phyloP scores from a whole-genome alignment of 768 basidiomycete species.

The Phaeotremella fagi region DNA sequence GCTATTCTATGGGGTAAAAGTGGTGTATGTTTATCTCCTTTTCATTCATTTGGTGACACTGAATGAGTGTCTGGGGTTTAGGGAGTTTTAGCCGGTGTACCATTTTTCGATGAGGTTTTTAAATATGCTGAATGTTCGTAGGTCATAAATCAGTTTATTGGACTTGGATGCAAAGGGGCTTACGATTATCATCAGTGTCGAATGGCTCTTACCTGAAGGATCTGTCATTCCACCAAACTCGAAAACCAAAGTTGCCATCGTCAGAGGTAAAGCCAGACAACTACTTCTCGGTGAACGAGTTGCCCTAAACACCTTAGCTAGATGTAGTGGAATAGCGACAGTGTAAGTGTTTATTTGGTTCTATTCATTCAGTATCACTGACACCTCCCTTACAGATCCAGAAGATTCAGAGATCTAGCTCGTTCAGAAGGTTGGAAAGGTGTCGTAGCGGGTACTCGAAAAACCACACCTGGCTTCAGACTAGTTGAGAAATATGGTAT shows the following conservation, averaged over 20 bases:
- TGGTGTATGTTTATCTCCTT: slow-evolving; percentile 53
- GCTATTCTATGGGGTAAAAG: slow-evolving; percentile 91
- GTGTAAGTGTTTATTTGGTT: slow-evolving; percentile 56
- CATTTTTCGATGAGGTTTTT: slow-evolving; percentile 93
- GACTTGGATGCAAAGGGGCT: not conserved
- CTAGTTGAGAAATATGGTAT: slow-evolving; percentile 98
- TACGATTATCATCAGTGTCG: slow-evolving; percentile 58
- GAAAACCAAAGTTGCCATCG: slow-evolving; percentile 68
- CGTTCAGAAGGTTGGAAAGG: slow-evolving; percentile 73
- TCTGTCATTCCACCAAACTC: slow-evolving; percentile 65
- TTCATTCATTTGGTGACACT: not conserved
- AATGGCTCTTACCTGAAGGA: slow-evolving; percentile 90
- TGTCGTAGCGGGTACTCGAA: slow-evolving; percentile 87
- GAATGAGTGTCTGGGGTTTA: slow-evolving; percentile 11
- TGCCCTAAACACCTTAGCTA: slow-evolving; percentile 84
- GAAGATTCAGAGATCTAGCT: slow-evolving; percentile 72
- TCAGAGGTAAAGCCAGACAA: slow-evolving; percentile 79
- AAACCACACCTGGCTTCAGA: slow-evolving; percentile 96
- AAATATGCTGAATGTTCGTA: slow-evolving; percentile 81
- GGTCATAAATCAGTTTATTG: slow-evolving; percentile 46
- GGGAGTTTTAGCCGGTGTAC: slow-evolving; percentile 82
- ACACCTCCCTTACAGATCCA: slow-evolving; percentile 58
- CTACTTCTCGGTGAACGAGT: slow-evolving; percentile 87
- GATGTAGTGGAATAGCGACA: slow-evolving; percentile 95
- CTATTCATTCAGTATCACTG: not conserved